These are phyloP conservation scores for Orbilia javanica DNA, from an alignment of 2,329 filamentous ascomycete species.

Conservation along the genomic window DNA sequence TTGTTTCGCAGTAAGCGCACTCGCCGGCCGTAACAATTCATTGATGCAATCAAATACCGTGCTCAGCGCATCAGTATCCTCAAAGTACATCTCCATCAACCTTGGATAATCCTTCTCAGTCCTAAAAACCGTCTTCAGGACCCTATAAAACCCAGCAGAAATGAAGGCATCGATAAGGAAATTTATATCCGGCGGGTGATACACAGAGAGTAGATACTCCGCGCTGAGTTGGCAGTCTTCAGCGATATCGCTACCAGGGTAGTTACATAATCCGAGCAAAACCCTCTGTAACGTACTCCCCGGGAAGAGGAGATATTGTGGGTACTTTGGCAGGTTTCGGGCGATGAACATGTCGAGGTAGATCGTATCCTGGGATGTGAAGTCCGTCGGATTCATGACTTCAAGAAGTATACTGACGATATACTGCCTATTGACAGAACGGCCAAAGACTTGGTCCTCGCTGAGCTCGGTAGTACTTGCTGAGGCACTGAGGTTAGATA, in stretches of 20 bases:
- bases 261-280: slow-evolving; percentile 84
- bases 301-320: slow-evolving; percentile 91
- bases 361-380: slow-evolving; percentile 83
- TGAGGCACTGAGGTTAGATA: slow-evolving; percentile 60
- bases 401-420: slow-evolving; percentile 90
- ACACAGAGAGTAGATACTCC: slow-evolving; percentile 92
- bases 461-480: slow-evolving; percentile 62
- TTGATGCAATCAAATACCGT: slow-evolving; percentile 83
- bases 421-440: slow-evolving; percentile 89
- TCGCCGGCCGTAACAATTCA: slow-evolving; percentile 77
- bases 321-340: slow-evolving; percentile 94
- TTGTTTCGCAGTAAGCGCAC: slow-evolving; percentile 77
- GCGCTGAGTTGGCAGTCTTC: slow-evolving; percentile 97
- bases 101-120: slow-evolving; percentile 82
- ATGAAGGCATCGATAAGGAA: slow-evolving; percentile 81
- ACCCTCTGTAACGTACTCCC: slow-evolving; percentile 86
- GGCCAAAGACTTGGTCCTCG: slow-evolving; percentile 76
- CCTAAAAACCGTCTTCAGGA: slow-evolving; percentile 89
- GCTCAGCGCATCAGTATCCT: slow-evolving; percentile 81
- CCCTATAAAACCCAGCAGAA: slow-evolving; percentile 86
- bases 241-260: slow-evolving; percentile 81
- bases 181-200: slow-evolving; percentile 86
- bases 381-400: slow-evolving; percentile 84
- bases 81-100: slow-evolving; percentile 83
- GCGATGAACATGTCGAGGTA: slow-evolving; percentile 99